These are phyloP conservation scores for Citrus inodora DNA, from an alignment of 345 rosid genomes.

Conservation along the genomic window DNA sequence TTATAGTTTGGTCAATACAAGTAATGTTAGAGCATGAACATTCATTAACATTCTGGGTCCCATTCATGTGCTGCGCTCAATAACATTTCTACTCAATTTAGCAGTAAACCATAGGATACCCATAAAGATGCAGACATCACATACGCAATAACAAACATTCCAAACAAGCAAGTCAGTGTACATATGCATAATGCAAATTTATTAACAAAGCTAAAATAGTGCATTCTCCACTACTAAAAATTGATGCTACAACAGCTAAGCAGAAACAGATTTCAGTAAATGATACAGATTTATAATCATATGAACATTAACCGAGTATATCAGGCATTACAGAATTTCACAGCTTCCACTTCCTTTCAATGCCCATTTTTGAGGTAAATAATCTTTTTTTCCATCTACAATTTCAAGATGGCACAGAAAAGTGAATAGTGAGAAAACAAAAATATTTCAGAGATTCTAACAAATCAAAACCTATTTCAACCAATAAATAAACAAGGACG, in stretches of 20 bases:
- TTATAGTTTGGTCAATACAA: background rate
- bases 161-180: background rate
- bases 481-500: background rate
- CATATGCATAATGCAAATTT: background rate
- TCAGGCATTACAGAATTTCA: background rate
- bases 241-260: constrained; percentile 1
- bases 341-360: background rate
- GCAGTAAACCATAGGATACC: background rate
- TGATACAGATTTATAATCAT: background rate
- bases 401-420: background rate
- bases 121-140: background rate
- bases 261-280: background rate
- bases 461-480: background rate
- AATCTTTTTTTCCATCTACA: constrained; percentile 26
- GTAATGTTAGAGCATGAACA: background rate
- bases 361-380: constrained; percentile 17
- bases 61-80: background rate
- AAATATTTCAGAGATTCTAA: background rate
- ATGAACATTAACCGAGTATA: background rate
- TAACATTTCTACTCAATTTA: background rate
- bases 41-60: background rate
- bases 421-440: background rate
- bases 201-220: background rate
- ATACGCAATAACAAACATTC: background rate
- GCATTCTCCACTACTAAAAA: background rate